Conservation (phyloP, 2,329 filamentous ascomycete genomes). For the Leptographium procerum region DNA sequence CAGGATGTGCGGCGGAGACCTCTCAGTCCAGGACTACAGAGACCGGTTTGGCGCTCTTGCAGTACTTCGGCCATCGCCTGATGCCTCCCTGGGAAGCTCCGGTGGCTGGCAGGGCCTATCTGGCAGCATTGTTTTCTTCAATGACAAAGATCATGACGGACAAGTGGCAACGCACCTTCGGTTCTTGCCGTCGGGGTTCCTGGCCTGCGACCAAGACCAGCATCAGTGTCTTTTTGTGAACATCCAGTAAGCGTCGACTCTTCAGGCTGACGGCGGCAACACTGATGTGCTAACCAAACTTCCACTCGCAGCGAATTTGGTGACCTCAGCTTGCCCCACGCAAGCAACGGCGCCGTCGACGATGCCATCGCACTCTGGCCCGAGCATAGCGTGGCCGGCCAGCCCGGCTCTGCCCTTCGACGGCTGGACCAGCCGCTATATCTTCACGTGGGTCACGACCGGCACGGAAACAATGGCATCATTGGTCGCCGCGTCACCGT, state of each 20-base stretch:
- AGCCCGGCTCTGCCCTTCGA: background rate
- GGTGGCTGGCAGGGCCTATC: background rate
- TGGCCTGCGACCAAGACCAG: background rate
- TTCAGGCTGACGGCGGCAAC: background rate
- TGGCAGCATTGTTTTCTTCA: conserved; percentile 11
- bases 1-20: conserved; percentile 11
- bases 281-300: background rate
- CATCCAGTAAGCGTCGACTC: conserved; percentile 6
- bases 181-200: conserved; percentile 3
- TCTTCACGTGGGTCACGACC: conserved; percentile 12
- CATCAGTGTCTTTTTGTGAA: background rate
- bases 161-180: conserved; percentile 11
- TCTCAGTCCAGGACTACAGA: conserved; percentile 2
- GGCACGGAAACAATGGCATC: conserved; percentile 10
- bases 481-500: conserved; percentile 10
- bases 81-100: background rate
- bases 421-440: conserved; percentile 8
- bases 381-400: background rate
- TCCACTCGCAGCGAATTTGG: conserved; percentile 5
- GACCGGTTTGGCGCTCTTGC: conserved; percentile 12
- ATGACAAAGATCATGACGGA: conserved; percentile 8
- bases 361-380: conserved; percentile 1
- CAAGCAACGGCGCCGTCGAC: background rate
- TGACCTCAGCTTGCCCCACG: background rate
- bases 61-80: conserved; percentile 4